Evolutionary conservation across 441 rosid species (phyloP), one percentile per base, ranked within the genome.

Genomic region (Gossypium lobatum): DNA sequence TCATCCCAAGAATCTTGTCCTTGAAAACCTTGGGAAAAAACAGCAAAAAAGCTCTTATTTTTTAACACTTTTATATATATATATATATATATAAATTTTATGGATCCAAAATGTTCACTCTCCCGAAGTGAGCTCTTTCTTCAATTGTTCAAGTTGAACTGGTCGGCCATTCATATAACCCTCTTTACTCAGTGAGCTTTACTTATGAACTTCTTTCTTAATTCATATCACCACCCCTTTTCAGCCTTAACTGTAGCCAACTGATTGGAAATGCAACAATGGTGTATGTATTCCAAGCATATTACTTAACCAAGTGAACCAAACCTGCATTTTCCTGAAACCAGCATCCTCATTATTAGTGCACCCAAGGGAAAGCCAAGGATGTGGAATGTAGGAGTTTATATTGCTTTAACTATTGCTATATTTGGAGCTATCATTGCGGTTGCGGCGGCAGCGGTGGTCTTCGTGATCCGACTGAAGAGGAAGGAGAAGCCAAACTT

Each of bases 81-180:
- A 2, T 28, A 3, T 26, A 26, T 28, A 28, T 31, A 31, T 31
- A 31, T 31, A 31, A 26, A 25, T 8, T 70, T 78, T 83, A 85
- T 72, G 74, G 91, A 89, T 87, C 89, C 91, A 78, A 85, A 77
- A 85, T 80, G 81, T 85, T 81, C 85, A 81, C 68, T 72, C 72
- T 67, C 57, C 68, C 75, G 11, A 66, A 45, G 55, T n/a, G 72
- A 79, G 45, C 75, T 73, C 73, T 46, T 65, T 78, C 74, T 86
- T 79, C 67, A 78, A 34, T 66, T 57, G 1, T 34, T 52, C 58
- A 52, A 48, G 71, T 57, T 72, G 76, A 79, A 14, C 69, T 26
- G 54, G 70, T 80, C 70, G 80, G 68, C 28, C 50, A 48, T 74
- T 67, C 57, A 65, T 69, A 89, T 81, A 87, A 83, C 77, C 77